A percentile compares a stretch with the other conserved stretches of the same genome.
These are phyloP conservation scores for Mortierella sp. DNA, from an alignment of 371 early-diverging fungal genomes.

Conservation along the genomic window DNA sequence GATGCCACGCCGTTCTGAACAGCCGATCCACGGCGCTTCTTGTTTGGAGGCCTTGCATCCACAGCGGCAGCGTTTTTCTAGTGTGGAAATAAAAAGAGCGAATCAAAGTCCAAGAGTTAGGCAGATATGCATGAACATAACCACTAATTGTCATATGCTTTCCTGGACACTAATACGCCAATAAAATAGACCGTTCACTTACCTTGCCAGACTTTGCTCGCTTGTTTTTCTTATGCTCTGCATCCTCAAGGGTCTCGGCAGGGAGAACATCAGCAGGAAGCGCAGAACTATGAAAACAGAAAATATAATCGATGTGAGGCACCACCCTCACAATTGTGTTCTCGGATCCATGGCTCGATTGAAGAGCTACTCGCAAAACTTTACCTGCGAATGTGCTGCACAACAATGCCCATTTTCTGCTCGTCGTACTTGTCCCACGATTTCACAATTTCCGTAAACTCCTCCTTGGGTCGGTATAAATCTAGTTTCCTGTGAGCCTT, in stretches of 20 bases:
- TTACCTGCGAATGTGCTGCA: conserved; percentile 82
- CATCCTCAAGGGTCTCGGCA: conserved; percentile 52
- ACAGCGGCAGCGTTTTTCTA: conserved; percentile 27
- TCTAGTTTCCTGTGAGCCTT: conserved; percentile 73
- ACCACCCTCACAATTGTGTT: not conserved
- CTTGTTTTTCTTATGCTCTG: conserved; percentile 62
- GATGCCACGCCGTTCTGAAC: conserved; percentile 29
- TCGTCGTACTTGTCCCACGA: conserved; percentile 84
- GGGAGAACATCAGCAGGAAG: conserved; percentile 55
- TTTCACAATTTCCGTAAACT: conserved; percentile 86
- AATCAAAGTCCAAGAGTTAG: not conserved
- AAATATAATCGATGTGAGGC: not conserved
- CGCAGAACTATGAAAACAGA: conserved; percentile 49
- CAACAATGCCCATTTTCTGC: conserved; percentile 76
- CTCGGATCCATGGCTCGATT: not conserved
- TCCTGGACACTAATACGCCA: not conserved
- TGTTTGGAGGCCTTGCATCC: conserved; percentile 36
- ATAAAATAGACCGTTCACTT: not conserved
- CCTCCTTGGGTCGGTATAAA: conserved; percentile 82
- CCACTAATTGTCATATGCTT: not conserved
- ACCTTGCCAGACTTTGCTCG: conserved; percentile 53
- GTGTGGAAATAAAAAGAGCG: not conserved
- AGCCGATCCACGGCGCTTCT: conserved; percentile 53
- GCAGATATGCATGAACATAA: not conserved
- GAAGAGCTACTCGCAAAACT: not conserved